Percentiles rank a stretch among this genome's conserved stretches.
Conservation (phyloP, 306 rosid species). For the Crataegus laevigata region DNA sequence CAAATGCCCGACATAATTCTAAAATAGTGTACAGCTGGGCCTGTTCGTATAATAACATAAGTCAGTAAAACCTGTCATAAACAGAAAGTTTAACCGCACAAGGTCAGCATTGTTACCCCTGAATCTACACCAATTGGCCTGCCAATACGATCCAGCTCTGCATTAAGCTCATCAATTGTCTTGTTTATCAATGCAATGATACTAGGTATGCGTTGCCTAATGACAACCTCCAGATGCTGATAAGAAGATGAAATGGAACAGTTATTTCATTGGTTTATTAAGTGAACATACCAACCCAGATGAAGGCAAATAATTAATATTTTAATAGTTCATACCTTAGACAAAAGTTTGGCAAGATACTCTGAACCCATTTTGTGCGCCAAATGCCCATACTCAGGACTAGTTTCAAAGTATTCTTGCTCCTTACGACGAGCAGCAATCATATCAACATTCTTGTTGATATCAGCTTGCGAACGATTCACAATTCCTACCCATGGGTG, state of each 20-base stretch:
- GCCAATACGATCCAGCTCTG: conserved; percentile 96
- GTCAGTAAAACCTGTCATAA: conserved; percentile 4
- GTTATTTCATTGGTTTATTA: conserved; percentile 2
- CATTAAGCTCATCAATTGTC: conserved; percentile 89
- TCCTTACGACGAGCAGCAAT: conserved; percentile 87
- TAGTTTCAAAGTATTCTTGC: conserved; percentile 83
- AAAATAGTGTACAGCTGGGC: conserved; percentile 93
- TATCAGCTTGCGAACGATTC: conserved; percentile 98
- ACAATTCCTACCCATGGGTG: conserved; percentile 99
- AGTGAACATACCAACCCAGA: not conserved
- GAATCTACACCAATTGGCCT: conserved; percentile 91
- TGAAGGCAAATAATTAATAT: not conserved
- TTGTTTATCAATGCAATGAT: conserved; percentile 87
- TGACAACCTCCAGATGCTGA: conserved; percentile 95
- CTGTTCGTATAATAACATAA: conserved; percentile 32
- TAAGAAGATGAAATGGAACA: conserved; percentile 14
- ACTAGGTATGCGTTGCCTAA: conserved; percentile 97
- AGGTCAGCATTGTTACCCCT: conserved; percentile 57
- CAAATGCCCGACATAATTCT: conserved; percentile 98
- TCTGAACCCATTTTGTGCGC: conserved; percentile 98
- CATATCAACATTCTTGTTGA: conserved; percentile 92
- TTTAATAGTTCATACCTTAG: conserved; percentile 48
- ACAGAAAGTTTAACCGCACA: conserved; percentile 1
- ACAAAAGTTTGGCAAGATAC: conserved; percentile 93
- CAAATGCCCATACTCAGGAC: conserved; percentile 96